Evolutionary conservation across 1,284 basidiomycete species (phyloP).

Genomic region (Sporisorium scitamineum): DNA sequence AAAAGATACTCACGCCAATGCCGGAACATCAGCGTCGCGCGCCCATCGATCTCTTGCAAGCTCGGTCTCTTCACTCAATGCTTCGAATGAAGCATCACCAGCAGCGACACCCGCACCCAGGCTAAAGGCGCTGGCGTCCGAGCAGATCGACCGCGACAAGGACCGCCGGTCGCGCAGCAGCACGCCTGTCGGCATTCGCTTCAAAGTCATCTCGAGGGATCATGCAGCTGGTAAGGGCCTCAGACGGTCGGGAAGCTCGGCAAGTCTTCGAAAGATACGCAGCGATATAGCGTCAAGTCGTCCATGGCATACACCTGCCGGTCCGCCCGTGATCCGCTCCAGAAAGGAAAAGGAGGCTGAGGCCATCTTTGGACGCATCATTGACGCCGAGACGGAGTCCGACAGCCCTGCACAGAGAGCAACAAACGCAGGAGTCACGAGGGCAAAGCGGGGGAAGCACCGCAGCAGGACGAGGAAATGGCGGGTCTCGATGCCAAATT

Average conservation of each 20-base stretch:
- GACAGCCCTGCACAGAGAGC: not conserved
- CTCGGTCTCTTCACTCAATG: constrained; percentile 32
- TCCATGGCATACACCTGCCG: constrained; percentile 32
- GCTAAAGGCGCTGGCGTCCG: constrained; percentile 46
- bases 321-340: constrained; percentile 46
- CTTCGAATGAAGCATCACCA: constrained; percentile 12
- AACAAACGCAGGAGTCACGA: not conserved
- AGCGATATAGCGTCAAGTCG: constrained; percentile 20
- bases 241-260: constrained; percentile 34
- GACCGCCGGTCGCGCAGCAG: constrained; percentile 34
- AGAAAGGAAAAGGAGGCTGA: constrained; percentile 49
- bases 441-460: not conserved
- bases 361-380: constrained; percentile 51
- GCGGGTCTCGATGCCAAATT: constrained; percentile 53
- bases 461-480: constrained; percentile 42
- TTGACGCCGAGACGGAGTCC: constrained; percentile 44
- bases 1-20: not conserved
- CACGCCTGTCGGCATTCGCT: constrained; percentile 37
- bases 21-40: not conserved
- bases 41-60: constrained; percentile 26
- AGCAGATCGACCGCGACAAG: constrained; percentile 44
- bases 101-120: constrained; percentile 25
- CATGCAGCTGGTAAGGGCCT: constrained; percentile 21
- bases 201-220: constrained; percentile 45
- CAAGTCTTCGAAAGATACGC: constrained; percentile 44